Base-by-base conservation (phyloP, 169 alveolate genomes). In the Plasmodium sp. region DNA sequence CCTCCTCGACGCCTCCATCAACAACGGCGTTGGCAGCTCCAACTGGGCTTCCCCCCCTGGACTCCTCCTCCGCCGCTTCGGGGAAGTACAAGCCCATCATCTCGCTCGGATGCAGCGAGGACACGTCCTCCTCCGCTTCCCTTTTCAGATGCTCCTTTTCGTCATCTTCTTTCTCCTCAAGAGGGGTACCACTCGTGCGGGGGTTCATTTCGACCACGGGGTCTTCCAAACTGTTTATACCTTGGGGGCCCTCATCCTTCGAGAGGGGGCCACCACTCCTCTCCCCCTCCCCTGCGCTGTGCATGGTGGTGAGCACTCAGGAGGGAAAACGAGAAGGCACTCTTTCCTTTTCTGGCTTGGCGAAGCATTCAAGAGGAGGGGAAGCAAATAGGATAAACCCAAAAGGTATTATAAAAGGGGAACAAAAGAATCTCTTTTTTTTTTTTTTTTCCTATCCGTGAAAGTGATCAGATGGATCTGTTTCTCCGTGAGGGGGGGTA, bases 241-340 rank as follows among this genome's bases (percentile, higher is more conserved):
- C 86, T 33, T 77, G 75, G 5, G 39, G 81, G 43, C 16, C 74
- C 18, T 58, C 58, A 27, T 88, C 48, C 81, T 88, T 88, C 33
- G 75, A 54, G 34, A 36, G n/a, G 10, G 31, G 45, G 16, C 31
- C 77, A 9, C 31, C 84, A 39, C 18, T 58, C 14, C 45, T 51
- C 27, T 85, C 56, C 31, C 43, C 41, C 31, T 85, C 93, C 27
- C 31, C 67, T 48, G 54, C 79, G 85, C 77, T 85, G 18, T 58
- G 43, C 34, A 36, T 62, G 31, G 62, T 51, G 62, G 3, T 12
- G 62, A 51, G 18, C 62, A 51, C 1, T 51, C 62, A 16, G 62
- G 7, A 7, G 22, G 62, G 3, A 4, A 67, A 67, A 67, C 9
- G 2, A 67, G 27, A 67, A 22, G 77, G 77, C 39, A 22, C 27